Conservation (phyloP, 1,284 basidiomycete species). For the Volvariella surrecta region DNA sequence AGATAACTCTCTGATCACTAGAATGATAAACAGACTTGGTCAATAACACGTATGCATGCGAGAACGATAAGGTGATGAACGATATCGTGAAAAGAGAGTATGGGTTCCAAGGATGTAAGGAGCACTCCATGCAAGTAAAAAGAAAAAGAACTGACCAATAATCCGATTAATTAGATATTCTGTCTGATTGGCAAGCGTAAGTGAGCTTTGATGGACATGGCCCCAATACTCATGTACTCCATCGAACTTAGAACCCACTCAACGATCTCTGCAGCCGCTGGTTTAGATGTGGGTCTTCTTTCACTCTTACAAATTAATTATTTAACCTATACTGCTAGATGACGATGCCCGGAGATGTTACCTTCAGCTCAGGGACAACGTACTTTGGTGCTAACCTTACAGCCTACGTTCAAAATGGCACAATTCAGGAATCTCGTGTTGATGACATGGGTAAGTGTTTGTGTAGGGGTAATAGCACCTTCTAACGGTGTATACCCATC, state of each 20-base stretch:
- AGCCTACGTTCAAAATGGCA: conserved; percentile 28
- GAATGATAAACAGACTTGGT: conserved; percentile 36
- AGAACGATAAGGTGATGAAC: conserved; percentile 71
- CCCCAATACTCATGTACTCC: background rate
- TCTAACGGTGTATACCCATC: too few species aligned
- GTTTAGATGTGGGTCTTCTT: conserved; percentile 49
- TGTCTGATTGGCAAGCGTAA: conserved; percentile 64
- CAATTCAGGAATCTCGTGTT: conserved; percentile 26
- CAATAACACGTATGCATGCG: conserved; percentile 76
- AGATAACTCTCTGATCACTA: background rate
- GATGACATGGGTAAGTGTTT: conserved; percentile 53
- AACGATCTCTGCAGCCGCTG: conserved; percentile 52
- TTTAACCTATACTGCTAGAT: conserved; percentile 28
- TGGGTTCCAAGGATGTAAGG: conserved; percentile 69
- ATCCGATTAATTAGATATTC: conserved; percentile 31
- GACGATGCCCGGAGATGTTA: conserved; percentile 70
- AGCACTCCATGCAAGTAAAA: conserved; percentile 32
- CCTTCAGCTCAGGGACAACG: conserved; percentile 37
- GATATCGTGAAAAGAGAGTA: conserved; percentile 73
- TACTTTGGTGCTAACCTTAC: conserved; percentile 62
- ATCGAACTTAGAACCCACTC: conserved; percentile 26
- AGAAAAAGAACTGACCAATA: conserved; percentile 11
- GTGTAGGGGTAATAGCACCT: too few species aligned
- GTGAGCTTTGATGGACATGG: conserved; percentile 6
- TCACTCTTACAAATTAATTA: background rate